Conservation (phyloP, 2,329 filamentous ascomycete species). For the Zymoseptoria ardabiliae region DNA sequence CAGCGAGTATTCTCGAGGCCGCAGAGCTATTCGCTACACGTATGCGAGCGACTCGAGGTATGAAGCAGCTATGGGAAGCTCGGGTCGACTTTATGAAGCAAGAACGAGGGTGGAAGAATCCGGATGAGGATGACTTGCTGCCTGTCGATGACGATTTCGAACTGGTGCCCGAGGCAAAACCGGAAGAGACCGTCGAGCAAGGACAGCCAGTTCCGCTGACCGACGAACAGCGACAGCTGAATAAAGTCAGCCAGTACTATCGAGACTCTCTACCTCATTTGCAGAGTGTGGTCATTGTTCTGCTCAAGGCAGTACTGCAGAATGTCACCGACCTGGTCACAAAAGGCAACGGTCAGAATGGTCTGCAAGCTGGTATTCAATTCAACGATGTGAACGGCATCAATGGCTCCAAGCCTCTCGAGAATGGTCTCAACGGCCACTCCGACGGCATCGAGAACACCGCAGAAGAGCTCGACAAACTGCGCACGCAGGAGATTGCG, state of each 20-base stretch:
- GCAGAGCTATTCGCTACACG: constrained; percentile 84
- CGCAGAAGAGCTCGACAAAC: constrained; percentile 70
- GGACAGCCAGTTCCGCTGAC: constrained; percentile 20
- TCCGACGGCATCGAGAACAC: constrained; percentile 23
- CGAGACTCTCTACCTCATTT: constrained; percentile 71
- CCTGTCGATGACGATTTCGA: constrained; percentile 30
- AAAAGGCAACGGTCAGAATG: constrained; percentile 45
- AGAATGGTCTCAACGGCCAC: constrained; percentile 30
- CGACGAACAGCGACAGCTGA: constrained; percentile 22
- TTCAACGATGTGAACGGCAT: constrained; percentile 27
- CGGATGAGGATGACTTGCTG: constrained; percentile 28
- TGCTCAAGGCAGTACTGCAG: constrained; percentile 78
- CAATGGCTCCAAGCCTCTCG: constrained; percentile 29
- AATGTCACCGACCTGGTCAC: constrained; percentile 81
- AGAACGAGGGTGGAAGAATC: constrained; percentile 75
- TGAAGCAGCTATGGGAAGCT: constrained; percentile 91
- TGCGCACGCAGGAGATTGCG: constrained; percentile 76
- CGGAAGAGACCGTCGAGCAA: constrained; percentile 29
- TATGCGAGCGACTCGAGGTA: constrained; percentile 84
- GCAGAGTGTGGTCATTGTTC: constrained; percentile 86
- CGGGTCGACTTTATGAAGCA: constrained; percentile 85
- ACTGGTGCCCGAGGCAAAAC: constrained; percentile 15
- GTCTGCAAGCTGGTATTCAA: constrained; percentile 42
- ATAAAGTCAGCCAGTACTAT: constrained; percentile 73
- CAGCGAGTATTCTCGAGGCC: constrained; percentile 88